Conservation (phyloP, 2,329 filamentous ascomycete genomes). For the Alternaria rosae region DNA sequence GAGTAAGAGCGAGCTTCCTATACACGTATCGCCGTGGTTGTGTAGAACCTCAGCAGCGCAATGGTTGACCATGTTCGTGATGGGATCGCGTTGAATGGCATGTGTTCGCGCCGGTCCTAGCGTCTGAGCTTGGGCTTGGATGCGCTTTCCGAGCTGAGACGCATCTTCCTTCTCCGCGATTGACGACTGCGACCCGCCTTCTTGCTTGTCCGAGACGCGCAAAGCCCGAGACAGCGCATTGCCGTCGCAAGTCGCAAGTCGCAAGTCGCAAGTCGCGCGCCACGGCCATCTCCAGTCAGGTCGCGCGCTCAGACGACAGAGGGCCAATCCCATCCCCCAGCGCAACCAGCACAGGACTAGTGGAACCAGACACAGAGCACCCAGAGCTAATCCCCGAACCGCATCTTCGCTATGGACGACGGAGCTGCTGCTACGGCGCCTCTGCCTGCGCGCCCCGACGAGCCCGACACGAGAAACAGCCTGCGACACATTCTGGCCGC, state of each 20-base stretch:
- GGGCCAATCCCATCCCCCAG: conserved; percentile 7
- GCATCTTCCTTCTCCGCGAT: conserved; percentile 5
- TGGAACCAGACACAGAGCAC: conserved; percentile 3
- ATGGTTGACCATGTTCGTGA: conserved; percentile 3
- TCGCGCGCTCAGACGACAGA: neutral
- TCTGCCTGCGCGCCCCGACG: conserved; percentile 36
- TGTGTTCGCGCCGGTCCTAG: neutral
- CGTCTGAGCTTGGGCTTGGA: conserved; percentile 10
- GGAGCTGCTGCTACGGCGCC: conserved; percentile 8
- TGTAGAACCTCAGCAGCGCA: neutral
- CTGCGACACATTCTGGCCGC: conserved; percentile 49
- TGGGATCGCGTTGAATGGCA: conserved; percentile 5
- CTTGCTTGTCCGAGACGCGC: neutral
- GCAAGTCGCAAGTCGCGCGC: neutral
- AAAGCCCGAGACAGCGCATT: neutral
- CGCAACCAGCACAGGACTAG: conserved; percentile 4
- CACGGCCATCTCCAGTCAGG: neutral
- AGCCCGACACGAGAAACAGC: conserved; percentile 50
- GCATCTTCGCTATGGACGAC: conserved; percentile 10
- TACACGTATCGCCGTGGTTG: no score
- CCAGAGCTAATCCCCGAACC: neutral
- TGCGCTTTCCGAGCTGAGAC: neutral
- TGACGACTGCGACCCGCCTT: conserved; percentile 2
- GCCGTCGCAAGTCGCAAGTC: neutral
- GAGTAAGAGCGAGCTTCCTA: no score